A percentile compares a stretch with the other conserved stretches of the same genome.
Evolutionary conservation across 2,329 filamentous ascomycete genomes (phyloP).

Genomic region (Ophiostoma sp.): DNA sequence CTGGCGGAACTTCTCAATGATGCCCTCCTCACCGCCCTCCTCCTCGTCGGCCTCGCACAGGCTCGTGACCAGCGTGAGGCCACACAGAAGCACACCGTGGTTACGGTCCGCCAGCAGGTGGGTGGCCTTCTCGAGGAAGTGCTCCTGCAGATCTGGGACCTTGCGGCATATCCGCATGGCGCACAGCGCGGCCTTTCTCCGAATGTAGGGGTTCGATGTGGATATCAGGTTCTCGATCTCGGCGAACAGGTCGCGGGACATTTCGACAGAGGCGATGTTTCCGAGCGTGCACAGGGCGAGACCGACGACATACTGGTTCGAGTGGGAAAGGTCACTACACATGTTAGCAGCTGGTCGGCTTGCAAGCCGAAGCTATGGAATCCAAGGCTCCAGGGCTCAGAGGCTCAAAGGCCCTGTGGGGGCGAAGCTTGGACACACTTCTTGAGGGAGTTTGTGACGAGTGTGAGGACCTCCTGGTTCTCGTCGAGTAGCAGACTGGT

Average conservation of each 20-base stretch:
- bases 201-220: slow-evolving; percentile 96
- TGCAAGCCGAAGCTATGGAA: not conserved
- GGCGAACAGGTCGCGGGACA: slow-evolving; percentile 94
- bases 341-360: slow-evolving; percentile 33
- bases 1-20: slow-evolving; percentile 85
- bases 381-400: no score
- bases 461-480: slow-evolving; percentile 94
- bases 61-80: slow-evolving; percentile 82
- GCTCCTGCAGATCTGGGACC: slow-evolving; percentile 92
- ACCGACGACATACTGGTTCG: slow-evolving; percentile 97
- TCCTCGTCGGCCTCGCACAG: slow-evolving; percentile 96
- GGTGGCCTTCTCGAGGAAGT: slow-evolving; percentile 92
- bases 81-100: slow-evolving; percentile 89
- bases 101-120: slow-evolving; percentile 85
- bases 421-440: slow-evolving; percentile 54
- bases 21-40: slow-evolving; percentile 80
- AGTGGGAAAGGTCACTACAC: slow-evolving; percentile 82
- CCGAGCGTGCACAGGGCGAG: slow-evolving; percentile 92
- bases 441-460: slow-evolving; percentile 96
- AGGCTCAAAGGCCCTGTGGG: no score
- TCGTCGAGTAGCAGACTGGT: slow-evolving; percentile 95
- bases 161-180: slow-evolving; percentile 99
- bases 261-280: slow-evolving; percentile 96
- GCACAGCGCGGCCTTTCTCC: slow-evolving; percentile 94
- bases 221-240: slow-evolving; percentile 90